Base-by-base conservation (phyloP, 257 asterid species). In the Petunia axillaris region DNA sequence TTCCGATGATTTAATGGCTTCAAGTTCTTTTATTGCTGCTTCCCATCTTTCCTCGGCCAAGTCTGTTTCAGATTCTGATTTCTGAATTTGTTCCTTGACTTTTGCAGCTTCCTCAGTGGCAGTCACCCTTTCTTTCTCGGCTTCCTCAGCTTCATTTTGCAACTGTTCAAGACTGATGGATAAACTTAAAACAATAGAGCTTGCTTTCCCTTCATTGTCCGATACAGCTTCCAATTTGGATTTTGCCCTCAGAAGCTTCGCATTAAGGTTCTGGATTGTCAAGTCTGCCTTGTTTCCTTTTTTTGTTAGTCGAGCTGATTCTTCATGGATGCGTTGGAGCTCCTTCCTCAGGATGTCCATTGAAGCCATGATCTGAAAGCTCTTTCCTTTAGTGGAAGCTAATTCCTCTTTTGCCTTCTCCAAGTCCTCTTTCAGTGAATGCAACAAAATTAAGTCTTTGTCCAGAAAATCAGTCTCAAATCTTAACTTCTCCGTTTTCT, bases 331-430 rank as follows among this genome's bases (percentile, higher is more conserved):
- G 38, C 87, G 89, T 77, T 8, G 89, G 82, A 90, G 89, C 85
- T 96, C 96, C 3, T 87, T 83, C 81, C 97, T 82, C n/a, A 85
- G 80, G 14, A 85, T 78, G 70, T 91, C 96, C 92, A 96, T 91
- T 15, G 98, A 93, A 67, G 91, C 88, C 98, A 96, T 92, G 76
- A 90, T 87, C 84, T 89, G 93, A 75, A 92, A 88, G 73, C 94
- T 74, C 68, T 85, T 95, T 63, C 87, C 91, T 85, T 79, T 85
- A 59, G 84, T 77, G 14, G 88, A 81, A 57, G 86, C 86, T 78
- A 93, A 15, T 83, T 91, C 92, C 63, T 83, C 81, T 85, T 85
- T 91, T 15, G 88, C 79, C 52, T 81, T 88, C 80, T 87, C 93
- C 83, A 92, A 66, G 79, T 92, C 96, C 81, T 84, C 67, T 77